phyloP scores from a whole-genome alignment of 805 yeast species.

The Millerago galiae region DNA sequence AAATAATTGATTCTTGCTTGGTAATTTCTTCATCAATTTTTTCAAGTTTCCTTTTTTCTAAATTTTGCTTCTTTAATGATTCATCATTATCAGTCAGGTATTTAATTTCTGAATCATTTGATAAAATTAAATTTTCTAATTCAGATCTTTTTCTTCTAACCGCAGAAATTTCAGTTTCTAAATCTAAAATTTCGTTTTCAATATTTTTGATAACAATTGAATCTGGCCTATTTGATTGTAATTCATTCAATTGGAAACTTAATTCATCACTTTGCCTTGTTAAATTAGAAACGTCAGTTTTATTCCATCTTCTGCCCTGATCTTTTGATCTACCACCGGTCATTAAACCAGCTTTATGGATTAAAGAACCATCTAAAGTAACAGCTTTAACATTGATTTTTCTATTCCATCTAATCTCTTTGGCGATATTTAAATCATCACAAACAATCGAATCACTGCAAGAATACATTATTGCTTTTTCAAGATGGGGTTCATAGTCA shows the following conservation, averaged over 20 bases:
- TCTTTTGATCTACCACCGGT: conserved; percentile 75
- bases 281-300: conserved; percentile 53
- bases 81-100: conserved; percentile 37
- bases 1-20: conserved; percentile 24
- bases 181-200: conserved; percentile 44
- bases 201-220: conserved; percentile 51
- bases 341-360: conserved; percentile 84
- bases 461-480: conserved; percentile 72
- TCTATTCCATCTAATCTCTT: conserved; percentile 61
- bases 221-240: conserved; percentile 41
- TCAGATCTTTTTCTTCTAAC: conserved; percentile 40
- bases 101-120: conserved; percentile 43
- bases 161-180: conserved; percentile 40
- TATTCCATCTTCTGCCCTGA: conserved; percentile 62
- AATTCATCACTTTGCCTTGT: conserved; percentile 45
- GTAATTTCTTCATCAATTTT: conserved; percentile 21
- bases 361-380: conserved; percentile 76
- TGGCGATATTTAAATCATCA: conserved; percentile 64
- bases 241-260: conserved; percentile 35
- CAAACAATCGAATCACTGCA: conserved; percentile 78
- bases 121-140: conserved; percentile 37
- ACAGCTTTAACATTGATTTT: conserved; percentile 60
- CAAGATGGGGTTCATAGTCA: conserved; percentile 59
- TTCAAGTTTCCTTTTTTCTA: conserved; percentile 21
- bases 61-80: conserved; percentile 20